These are phyloP conservation scores for Paecilomyces sp. DNA, from an alignment of 2,329 filamentous ascomycete species.

Conservation along the genomic window DNA sequence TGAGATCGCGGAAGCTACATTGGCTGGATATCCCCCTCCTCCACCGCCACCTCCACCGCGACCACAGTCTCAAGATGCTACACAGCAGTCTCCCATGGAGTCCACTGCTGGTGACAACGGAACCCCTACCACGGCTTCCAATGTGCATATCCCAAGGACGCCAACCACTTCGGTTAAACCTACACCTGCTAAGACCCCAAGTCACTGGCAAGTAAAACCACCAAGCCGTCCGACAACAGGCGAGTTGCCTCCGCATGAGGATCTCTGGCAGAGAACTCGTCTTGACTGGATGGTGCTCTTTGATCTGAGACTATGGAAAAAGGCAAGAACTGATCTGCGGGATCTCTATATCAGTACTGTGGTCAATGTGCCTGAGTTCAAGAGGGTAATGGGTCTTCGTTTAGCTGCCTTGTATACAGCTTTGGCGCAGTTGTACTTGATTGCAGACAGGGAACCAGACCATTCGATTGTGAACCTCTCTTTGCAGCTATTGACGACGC, in stretches of 20 bases:
- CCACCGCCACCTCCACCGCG: conserved; percentile 49
- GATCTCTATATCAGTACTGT: conserved; percentile 95
- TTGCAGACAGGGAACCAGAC: conserved; percentile 92
- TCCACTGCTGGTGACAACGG: conserved; percentile 7
- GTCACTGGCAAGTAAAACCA: conserved; percentile 83
- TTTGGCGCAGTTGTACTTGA: conserved; percentile 86
- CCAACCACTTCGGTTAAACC: conserved; percentile 48
- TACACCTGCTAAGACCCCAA: conserved; percentile 45
- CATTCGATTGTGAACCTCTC: conserved; percentile 98
- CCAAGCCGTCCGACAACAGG: conserved; percentile 57
- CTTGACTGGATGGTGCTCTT: conserved; percentile 93
- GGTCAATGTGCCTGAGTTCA: conserved; percentile 92
- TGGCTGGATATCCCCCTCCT: conserved; percentile 65
- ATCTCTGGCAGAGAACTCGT: conserved; percentile 81
- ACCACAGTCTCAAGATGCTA: conserved; percentile 7
- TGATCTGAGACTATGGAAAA: conserved; percentile 95
- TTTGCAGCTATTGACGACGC: conserved; percentile 91
- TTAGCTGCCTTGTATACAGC: conserved; percentile 93
- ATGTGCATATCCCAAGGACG: conserved; percentile 71
- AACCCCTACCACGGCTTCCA: conserved; percentile 14
- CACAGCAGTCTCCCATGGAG: conserved; percentile 10
- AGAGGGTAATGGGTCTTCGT: conserved; percentile 83
- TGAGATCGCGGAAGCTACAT: conserved; percentile 69
- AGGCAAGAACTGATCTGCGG: conserved; percentile 78
- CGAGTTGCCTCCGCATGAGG: conserved; percentile 66